Evolutionary conservation across 768 basidiomycete species (phyloP).

Genomic region (Russula sp.): DNA sequence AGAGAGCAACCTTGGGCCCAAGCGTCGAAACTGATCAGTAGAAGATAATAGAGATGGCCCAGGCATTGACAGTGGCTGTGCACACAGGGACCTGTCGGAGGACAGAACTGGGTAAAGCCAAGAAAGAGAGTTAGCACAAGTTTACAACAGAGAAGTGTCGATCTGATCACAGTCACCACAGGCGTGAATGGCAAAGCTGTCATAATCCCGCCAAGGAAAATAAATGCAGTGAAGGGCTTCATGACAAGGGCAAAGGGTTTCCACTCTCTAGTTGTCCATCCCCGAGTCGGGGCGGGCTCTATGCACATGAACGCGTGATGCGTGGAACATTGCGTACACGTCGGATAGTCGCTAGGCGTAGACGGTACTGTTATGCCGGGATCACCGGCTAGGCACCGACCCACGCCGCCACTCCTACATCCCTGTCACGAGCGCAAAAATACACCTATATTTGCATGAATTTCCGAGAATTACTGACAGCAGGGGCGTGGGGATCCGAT

Average conservation of each 20-base stretch:
- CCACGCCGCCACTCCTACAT: constrained; percentile 1
- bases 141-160: background rate
- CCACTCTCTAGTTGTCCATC: background rate
- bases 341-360: background rate
- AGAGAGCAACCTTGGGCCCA: background rate
- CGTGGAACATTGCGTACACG: background rate
- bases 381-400: constrained; percentile 9
- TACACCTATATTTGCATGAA: constrained; percentile 11
- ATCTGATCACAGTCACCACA: background rate
- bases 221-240: background rate
- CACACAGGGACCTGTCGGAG: background rate
- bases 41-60: constrained; percentile 1
- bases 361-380: background rate
- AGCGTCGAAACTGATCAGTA: constrained; percentile 4
- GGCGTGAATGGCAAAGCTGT: background rate
- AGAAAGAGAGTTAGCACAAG: background rate
- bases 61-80: constrained; percentile 14
- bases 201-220: background rate
- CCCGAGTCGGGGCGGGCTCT: background rate
- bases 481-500: background rate
- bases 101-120: background rate
- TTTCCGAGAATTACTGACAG: constrained; percentile 16
- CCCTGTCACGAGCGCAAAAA: constrained; percentile 19
- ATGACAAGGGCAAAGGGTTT: constrained; percentile 4
- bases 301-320: background rate